Conservation (phyloP, 805 yeast species). For the Candida maesae region DNA sequence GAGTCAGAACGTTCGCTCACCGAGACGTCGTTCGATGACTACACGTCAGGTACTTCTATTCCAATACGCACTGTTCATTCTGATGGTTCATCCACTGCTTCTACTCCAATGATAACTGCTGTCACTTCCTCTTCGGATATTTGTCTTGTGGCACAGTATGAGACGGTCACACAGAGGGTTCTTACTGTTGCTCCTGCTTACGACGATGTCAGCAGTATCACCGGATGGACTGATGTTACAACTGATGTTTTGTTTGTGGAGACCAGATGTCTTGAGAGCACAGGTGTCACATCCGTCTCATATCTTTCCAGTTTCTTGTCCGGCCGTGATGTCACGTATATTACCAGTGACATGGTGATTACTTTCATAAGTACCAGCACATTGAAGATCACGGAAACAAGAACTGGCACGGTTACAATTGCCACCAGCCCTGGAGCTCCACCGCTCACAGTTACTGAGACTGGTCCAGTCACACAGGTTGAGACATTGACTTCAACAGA, state of each 20-base stretch:
- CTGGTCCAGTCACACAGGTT: conserved; percentile 1
- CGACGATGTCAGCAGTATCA: conserved; percentile 17
- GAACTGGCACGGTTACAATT: conserved; percentile 20
- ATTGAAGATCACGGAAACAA: conserved; percentile 18
- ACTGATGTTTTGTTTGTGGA: conserved; percentile 17
- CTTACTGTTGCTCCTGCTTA: conserved; percentile 24
- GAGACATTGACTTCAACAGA: conserved; percentile 9
- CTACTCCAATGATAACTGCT: conserved; percentile 10
- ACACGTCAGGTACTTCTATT: too few relatives aligned
- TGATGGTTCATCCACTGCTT: not conserved
- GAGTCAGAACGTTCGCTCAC: too few relatives aligned
- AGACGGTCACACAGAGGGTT: conserved; percentile 20
- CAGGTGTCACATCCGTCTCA: conserved; percentile 18
- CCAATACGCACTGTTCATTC: too few relatives aligned
- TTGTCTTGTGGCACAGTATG: conserved; percentile 24
- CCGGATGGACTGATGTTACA: conserved; percentile 22
- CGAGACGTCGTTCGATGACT: too few relatives aligned
- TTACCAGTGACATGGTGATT: conserved; percentile 20
- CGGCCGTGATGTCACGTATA: conserved; percentile 20
- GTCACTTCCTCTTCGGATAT: conserved; percentile 17
- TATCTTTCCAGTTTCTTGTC: conserved; percentile 20
- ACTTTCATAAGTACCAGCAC: conserved; percentile 24
- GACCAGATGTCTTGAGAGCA: conserved; percentile 22
- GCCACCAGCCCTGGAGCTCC: conserved; percentile 8
- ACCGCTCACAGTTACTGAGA: conserved; percentile 1